Evolutionary conservation across 441 rosid genomes (phyloP).

Genomic region (Erysimum cheiri): DNA sequence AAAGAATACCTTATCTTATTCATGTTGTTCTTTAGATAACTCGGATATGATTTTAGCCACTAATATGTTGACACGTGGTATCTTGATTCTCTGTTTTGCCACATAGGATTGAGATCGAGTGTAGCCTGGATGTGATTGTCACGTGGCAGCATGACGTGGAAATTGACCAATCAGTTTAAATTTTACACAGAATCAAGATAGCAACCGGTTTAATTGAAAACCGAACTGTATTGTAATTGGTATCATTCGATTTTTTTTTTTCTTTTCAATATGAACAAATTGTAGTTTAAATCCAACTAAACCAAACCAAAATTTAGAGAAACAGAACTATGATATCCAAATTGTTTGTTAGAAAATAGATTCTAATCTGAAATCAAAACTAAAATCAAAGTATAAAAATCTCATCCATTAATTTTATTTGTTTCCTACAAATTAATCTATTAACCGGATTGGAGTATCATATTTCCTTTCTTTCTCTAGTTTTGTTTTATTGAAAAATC

Average conservation of each 20-base stretch:
- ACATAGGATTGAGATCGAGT: slow-evolving; percentile 47
- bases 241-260: too few species aligned
- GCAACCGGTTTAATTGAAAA: not conserved
- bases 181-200: too few species aligned
- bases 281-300: not conserved
- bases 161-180: not conserved
- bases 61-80: slow-evolving; percentile 18
- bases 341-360: not conserved
- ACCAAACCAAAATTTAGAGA: not conserved
- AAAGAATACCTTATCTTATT: slow-evolving; percentile 60
- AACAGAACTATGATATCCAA: too few species aligned
- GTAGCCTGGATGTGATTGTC: not conserved
- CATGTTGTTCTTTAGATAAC: slow-evolving; percentile 52
- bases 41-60: slow-evolving; percentile 52
- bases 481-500: not conserved
- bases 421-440: not conserved
- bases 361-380: too few species aligned
- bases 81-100: slow-evolving; percentile 45
- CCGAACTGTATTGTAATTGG: not conserved
- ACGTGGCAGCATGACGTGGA: slow-evolving; percentile 11
- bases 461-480: not conserved
- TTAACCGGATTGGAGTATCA: not conserved
- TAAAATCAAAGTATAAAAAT: too few species aligned
- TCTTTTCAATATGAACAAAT: not conserved
- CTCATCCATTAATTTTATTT: not conserved